Conservation (phyloP, 805 yeast species). For the Cyberlindnera petersonii region DNA sequence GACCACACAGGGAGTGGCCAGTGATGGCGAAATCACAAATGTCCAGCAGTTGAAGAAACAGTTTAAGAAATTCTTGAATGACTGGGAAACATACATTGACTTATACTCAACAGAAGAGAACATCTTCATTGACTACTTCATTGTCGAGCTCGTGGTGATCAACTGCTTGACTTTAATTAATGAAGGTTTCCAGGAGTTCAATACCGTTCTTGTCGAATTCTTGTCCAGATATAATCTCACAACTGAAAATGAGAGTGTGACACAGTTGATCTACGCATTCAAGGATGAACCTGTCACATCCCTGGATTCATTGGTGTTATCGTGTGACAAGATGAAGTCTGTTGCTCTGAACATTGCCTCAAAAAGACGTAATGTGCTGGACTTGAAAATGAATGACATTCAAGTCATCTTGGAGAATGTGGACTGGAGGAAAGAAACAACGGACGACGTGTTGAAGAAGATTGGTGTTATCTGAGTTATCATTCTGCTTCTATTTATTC, state of each 20-base stretch:
- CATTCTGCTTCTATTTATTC: too few relatives aligned
- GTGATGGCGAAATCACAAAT: constrained; percentile 9
- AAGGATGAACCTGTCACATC: neutral
- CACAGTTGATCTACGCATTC: constrained; percentile 5
- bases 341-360: constrained; percentile 6
- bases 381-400: constrained; percentile 21
- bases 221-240: constrained; percentile 5
- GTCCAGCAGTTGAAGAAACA: constrained; percentile 4
- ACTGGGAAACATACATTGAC: constrained; percentile 7
- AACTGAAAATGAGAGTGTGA: constrained; percentile 7
- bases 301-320: neutral
- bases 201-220: constrained; percentile 9
- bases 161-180: constrained; percentile 15
- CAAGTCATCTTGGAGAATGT: constrained; percentile 29
- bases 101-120: constrained; percentile 1
- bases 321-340: constrained; percentile 9
- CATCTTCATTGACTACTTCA: constrained; percentile 17
- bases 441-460: constrained; percentile 33
- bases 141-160: constrained; percentile 13
- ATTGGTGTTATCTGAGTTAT: constrained; percentile 30
- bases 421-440: constrained; percentile 32
- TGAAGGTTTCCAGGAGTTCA: constrained; percentile 16
- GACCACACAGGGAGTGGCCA: constrained; percentile 6
- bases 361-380: constrained; percentile 7
- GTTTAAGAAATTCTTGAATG: constrained; percentile 11